Percentiles rank a stretch among this genome's conserved stretches.
Conservation (phyloP, 441 rosid species). For the Erodium chrysanthum region DNA sequence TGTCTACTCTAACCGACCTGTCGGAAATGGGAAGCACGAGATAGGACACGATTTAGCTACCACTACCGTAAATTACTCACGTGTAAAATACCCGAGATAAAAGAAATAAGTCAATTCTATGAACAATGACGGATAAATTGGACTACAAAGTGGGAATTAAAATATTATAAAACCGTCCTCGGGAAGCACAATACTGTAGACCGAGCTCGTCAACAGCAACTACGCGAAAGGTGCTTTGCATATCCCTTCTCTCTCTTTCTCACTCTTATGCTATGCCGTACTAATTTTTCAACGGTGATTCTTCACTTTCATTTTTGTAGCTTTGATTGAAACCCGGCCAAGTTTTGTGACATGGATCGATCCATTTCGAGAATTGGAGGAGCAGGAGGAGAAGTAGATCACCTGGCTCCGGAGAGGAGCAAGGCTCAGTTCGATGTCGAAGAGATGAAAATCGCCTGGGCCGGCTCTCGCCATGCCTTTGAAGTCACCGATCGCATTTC, state of each 20-base stretch:
- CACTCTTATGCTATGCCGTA: too few relatives aligned
- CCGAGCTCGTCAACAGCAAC: neutral
- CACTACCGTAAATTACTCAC: neutral
- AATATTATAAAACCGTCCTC: neutral
- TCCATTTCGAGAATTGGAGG: slow-evolving; percentile 32
- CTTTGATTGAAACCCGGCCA: neutral
- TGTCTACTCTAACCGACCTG: too few relatives aligned
- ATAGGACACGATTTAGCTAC: neutral
- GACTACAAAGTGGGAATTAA: neutral
- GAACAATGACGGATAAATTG: neutral
- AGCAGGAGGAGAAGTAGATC: slow-evolving; percentile 28
- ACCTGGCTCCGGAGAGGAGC: slow-evolving; percentile 57
- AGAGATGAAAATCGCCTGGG: slow-evolving; percentile 87
- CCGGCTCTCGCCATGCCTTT: slow-evolving; percentile 69
- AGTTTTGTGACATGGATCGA: neutral
- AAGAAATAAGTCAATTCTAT: too few relatives aligned
- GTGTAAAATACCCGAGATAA: neutral
- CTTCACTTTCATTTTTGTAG: neutral
- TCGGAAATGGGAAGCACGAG: too few relatives aligned
- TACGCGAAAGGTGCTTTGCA: neutral
- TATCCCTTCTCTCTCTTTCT: neutral
- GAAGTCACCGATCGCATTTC: slow-evolving; percentile 73
- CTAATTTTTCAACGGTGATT: neutral
- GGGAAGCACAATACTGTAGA: neutral
- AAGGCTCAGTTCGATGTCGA: slow-evolving; percentile 69